These are phyloP conservation scores for Trichoderma sp. DNA, from an alignment of 2,329 filamentous ascomycete species.

Conservation along the genomic window DNA sequence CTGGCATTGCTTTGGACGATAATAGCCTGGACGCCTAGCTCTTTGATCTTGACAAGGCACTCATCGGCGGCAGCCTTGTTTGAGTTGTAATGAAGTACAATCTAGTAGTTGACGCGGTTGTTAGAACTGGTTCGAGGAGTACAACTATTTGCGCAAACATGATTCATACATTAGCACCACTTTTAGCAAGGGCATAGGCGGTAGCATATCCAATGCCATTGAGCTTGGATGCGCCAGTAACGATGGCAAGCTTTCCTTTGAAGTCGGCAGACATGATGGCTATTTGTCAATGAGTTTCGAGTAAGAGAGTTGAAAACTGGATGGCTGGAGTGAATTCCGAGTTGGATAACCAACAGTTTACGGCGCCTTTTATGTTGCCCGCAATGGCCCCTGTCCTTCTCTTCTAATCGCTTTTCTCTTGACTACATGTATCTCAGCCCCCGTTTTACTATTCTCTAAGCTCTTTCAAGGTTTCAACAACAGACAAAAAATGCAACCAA, in stretches of 20 bases:
- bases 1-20: conserved; percentile 30
- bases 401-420: neutral
- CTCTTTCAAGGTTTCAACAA: neutral
- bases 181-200: conserved; percentile 52
- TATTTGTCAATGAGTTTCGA: neutral
- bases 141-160: too few species aligned
- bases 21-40: conserved; percentile 25
- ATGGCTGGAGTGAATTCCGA: neutral
- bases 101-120: neutral
- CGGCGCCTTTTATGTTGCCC: neutral
- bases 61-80: conserved; percentile 45
- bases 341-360: neutral
- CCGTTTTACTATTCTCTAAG: neutral
- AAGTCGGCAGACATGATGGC: conserved; percentile 22
- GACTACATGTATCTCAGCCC: neutral
- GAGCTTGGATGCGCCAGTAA: conserved; percentile 52
- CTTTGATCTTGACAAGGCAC: conserved; percentile 45
- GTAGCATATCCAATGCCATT: conserved; percentile 57
- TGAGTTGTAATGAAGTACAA: conserved; percentile 55
- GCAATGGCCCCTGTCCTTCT: neutral
- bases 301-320: neutral
- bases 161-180: conserved; percentile 45
- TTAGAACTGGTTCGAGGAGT: neutral
- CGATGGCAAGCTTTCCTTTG: conserved; percentile 41
- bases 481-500: neutral